phyloP scores from a whole-genome alignment of 306 rosid genomes.

The Trifolium fragiferum region DNA sequence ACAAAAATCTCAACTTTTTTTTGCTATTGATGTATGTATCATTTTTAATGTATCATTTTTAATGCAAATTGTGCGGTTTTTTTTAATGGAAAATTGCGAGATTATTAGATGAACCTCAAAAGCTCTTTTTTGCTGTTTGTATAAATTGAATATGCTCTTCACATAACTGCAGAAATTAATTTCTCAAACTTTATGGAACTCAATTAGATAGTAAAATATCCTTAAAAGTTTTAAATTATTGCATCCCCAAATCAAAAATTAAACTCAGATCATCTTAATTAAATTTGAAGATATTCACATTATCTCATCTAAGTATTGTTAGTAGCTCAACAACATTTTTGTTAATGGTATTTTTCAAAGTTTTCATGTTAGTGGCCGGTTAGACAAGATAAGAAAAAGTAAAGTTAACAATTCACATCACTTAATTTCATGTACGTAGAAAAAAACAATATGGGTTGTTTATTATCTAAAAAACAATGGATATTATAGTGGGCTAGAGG shows the following conservation, averaged over 20 bases:
- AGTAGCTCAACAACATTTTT: neutral
- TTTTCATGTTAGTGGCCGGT: slow-evolving; percentile 39
- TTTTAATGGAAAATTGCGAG: slow-evolving; percentile 20
- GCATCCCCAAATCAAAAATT: no score
- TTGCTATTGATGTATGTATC: slow-evolving; percentile 9
- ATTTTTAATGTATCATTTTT: slow-evolving; percentile 12
- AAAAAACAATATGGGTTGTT: neutral
- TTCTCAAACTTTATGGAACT: no score
- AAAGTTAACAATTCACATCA: neutral
- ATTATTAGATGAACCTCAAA: slow-evolving; percentile 5
- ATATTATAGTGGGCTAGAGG: neutral
- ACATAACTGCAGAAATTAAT: no score
- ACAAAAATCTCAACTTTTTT: neutral
- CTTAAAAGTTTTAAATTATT: no score
- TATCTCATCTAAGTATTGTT: no score
- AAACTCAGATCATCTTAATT: no score
- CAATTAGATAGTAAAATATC: no score
- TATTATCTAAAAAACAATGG: neutral
- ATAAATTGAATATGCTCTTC: no score
- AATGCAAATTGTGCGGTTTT: slow-evolving; percentile 1
- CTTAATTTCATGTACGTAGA: neutral
- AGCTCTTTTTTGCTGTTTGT: no score
- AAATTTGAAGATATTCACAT: no score
- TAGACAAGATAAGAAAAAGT: neutral
- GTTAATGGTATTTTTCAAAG: no score